Evolutionary conservation across 1,284 basidiomycete genomes (phyloP).

Genomic region (Caloboletus inedulis): DNA sequence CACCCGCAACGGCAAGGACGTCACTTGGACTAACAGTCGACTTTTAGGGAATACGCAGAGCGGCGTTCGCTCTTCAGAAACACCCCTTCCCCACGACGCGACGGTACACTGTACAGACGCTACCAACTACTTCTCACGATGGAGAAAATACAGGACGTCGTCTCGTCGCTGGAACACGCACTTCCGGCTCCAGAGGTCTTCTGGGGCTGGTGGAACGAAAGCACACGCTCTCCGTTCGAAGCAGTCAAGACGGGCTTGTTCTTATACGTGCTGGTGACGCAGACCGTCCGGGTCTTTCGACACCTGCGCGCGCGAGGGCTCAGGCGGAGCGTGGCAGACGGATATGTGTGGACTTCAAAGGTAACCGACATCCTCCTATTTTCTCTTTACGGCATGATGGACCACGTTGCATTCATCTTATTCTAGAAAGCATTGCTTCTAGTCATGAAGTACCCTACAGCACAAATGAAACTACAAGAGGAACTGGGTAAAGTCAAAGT

Average conservation of each 20-base stretch:
- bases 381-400: no score
- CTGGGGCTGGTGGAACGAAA: constrained; percentile 15
- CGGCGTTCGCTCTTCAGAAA: not conserved
- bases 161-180: constrained; percentile 10
- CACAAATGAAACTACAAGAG: constrained; percentile 60
- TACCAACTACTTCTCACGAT: not conserved
- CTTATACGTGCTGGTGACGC: constrained; percentile 56
- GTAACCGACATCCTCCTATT: constrained; percentile 36
- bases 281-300: constrained; percentile 52
- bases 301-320: constrained; percentile 78
- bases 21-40: not conserved
- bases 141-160: constrained; percentile 6
- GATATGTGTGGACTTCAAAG: constrained; percentile 56
- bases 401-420: not conserved
- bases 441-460: constrained; percentile 65
- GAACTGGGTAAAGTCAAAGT: constrained; percentile 69
- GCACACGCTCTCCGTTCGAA: constrained; percentile 36
- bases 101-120: not conserved
- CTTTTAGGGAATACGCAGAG: not conserved
- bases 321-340: constrained; percentile 45
- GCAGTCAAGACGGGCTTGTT: constrained; percentile 60
- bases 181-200: constrained; percentile 7
- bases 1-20: not conserved
- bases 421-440: constrained; percentile 53
- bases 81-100: not conserved